A percentile compares a stretch with the other conserved stretches of the same genome.
Evolutionary conservation across 1,139 yeast genomes (phyloP).

Genomic region (Kluyveromyces sp.): DNA sequence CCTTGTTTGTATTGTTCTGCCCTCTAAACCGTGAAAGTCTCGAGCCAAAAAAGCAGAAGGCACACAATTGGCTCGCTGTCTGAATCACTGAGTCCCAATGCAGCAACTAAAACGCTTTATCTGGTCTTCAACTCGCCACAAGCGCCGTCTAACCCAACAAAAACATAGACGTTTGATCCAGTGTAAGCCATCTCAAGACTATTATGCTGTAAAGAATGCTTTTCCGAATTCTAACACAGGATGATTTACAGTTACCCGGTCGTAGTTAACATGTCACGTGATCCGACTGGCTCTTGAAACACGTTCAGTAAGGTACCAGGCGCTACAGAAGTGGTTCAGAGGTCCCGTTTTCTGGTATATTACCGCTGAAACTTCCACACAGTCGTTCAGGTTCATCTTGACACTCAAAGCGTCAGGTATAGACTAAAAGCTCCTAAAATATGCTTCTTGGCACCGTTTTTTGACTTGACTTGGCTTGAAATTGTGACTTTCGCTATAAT

Average conservation of each 20-base stretch:
- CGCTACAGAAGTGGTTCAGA: no score
- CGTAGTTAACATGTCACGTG: no score
- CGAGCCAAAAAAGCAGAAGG: neutral
- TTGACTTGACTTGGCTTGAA: neutral
- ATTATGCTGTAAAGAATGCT: neutral
- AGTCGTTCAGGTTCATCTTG: no score
- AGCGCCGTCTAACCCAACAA: neutral
- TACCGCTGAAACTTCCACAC: no score
- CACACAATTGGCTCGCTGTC: neutral
- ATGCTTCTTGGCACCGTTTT: no score
- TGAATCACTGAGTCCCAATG: neutral
- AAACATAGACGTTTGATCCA: neutral
- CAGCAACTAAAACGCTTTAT: neutral
- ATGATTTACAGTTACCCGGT: neutral
- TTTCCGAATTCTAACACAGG: neutral
- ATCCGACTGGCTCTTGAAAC: no score
- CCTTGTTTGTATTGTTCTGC: no score
- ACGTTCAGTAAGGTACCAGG: no score
- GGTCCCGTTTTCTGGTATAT: no score
- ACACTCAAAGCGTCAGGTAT: no score
- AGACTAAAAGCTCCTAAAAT: no score
- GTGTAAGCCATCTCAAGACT: neutral
- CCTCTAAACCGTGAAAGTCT: neutral
- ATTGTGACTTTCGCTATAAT: no score
- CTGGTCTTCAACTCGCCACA: neutral